Percentiles rank a stretch among this genome's conserved stretches.
Evolutionary conservation across 2,329 filamentous ascomycete species (phyloP).

Genomic region (Alternaria sp.): DNA sequence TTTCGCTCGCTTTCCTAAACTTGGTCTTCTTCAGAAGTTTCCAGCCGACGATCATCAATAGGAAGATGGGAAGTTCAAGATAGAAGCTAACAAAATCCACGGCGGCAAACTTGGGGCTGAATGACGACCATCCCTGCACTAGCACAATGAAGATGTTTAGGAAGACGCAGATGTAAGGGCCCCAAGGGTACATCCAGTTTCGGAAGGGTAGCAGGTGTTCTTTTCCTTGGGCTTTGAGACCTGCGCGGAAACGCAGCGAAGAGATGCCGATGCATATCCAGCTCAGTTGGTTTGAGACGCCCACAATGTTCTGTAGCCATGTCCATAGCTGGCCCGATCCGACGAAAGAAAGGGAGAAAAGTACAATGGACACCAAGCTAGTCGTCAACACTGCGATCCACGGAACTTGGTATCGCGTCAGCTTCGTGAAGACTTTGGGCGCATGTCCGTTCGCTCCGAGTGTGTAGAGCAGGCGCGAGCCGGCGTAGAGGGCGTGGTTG

Average conservation of each 20-base stretch:
- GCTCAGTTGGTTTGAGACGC: constrained; percentile 58
- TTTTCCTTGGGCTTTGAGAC: constrained; percentile 54
- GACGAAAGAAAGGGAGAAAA: constrained; percentile 54
- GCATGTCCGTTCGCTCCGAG: constrained; percentile 66
- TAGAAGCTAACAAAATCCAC: constrained; percentile 59
- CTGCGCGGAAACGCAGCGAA: constrained; percentile 63
- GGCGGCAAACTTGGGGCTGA: constrained; percentile 54
- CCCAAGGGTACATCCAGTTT: constrained; percentile 64
- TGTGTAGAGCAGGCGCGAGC: constrained; percentile 62
- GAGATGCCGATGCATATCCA: constrained; percentile 64
- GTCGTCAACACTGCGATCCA: constrained; percentile 46
- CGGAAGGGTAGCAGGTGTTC: constrained; percentile 56
- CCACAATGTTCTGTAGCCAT: constrained; percentile 76
- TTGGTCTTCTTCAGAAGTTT: constrained; percentile 39
- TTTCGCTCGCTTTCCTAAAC: constrained; percentile 31
- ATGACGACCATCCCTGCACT: constrained; percentile 56
- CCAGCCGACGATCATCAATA: constrained; percentile 36
- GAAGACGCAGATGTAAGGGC: constrained; percentile 51
- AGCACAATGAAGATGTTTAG: constrained; percentile 39
- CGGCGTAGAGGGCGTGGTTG: constrained; percentile 63
- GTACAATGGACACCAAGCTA: constrained; percentile 45
- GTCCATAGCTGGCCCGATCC: constrained; percentile 49
- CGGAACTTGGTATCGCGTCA: constrained; percentile 52
- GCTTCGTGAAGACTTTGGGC: constrained; percentile 69
- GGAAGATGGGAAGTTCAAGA: constrained; percentile 48